Evolutionary conservation across 2,329 filamentous ascomycete species (phyloP).

Genomic region (Neospermospora avenae): DNA sequence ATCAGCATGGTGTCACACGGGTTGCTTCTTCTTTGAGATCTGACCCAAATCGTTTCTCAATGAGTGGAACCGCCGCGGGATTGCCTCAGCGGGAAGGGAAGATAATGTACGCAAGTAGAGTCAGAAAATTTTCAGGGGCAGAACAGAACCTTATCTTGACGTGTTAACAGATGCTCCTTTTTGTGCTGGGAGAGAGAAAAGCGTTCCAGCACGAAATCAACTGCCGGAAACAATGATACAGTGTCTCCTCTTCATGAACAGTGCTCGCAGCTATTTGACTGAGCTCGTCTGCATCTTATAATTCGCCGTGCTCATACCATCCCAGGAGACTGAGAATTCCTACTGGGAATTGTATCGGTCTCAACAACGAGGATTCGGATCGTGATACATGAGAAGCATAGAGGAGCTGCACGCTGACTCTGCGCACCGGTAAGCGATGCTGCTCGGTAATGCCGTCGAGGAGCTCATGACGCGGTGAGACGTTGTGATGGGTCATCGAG

Average conservation of each 20-base stretch:
- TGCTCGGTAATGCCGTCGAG: too few species aligned
- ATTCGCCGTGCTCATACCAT: not conserved
- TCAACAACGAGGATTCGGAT: not conserved
- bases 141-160: slow-evolving; percentile 19
- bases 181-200: too few species aligned
- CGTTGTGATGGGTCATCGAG: not conserved
- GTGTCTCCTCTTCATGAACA: too few species aligned
- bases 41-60: not conserved
- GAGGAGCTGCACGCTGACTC: not conserved
- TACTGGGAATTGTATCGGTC: not conserved
- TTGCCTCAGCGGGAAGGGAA: not conserved
- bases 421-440: not conserved
- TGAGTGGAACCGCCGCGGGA: slow-evolving; percentile 5
- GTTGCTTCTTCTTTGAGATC: slow-evolving; percentile 3
- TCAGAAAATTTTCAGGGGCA: not conserved
- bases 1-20: slow-evolving; percentile 12
- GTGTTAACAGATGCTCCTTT: not conserved
- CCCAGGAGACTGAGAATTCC: not conserved
- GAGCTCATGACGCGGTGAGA: not conserved
- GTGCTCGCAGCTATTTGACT: too few species aligned
- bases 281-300: not conserved
- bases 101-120: not conserved
- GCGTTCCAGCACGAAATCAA: too few species aligned
- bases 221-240: too few species aligned
- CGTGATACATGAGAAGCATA: not conserved